phyloP scores from a whole-genome alignment of 371 early-diverging fungal genomes.

The Synchytrium microbalum region DNA sequence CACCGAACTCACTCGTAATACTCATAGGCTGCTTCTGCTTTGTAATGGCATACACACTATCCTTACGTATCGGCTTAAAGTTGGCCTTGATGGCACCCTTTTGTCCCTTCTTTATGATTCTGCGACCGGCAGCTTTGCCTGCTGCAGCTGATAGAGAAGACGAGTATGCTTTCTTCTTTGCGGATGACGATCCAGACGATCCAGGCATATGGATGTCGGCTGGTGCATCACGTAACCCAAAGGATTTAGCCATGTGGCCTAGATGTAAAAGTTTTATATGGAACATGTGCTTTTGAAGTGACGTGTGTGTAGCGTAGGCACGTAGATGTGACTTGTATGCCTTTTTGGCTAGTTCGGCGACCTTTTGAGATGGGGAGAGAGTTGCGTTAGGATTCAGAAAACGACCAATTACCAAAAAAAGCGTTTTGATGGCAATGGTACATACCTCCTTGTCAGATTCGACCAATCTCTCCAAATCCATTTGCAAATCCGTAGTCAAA shows the following conservation, averaged over 20 bases:
- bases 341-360: slow-evolving; percentile 52
- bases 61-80: slow-evolving; percentile 10
- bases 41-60: slow-evolving; percentile 13
- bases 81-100: slow-evolving; percentile 1
- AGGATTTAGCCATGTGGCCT: slow-evolving; percentile 94
- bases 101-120: slow-evolving; percentile 9
- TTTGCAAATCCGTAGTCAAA: slow-evolving; percentile 43
- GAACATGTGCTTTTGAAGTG: slow-evolving; percentile 78
- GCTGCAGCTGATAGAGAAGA: neutral
- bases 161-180: neutral
- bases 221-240: slow-evolving; percentile 85
- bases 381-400: neutral
- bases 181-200: slow-evolving; percentile 2
- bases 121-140: neutral
- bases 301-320: slow-evolving; percentile 87
- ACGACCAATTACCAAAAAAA: slow-evolving; percentile 1
- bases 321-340: slow-evolving; percentile 85
- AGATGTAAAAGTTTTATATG: slow-evolving; percentile 87
- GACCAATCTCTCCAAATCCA: slow-evolving; percentile 39
- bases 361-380: slow-evolving; percentile 34
- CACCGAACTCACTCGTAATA: slow-evolving; percentile 27
- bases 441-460: slow-evolving; percentile 20
- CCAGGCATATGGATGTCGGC: slow-evolving; percentile 8
- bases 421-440: neutral
- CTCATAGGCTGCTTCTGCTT: slow-evolving; percentile 14